Evolutionary conservation across 2,329 filamentous ascomycete species (phyloP), one percentile per base, ranked within the genome.

Genomic region (Penicillium sp.): DNA sequence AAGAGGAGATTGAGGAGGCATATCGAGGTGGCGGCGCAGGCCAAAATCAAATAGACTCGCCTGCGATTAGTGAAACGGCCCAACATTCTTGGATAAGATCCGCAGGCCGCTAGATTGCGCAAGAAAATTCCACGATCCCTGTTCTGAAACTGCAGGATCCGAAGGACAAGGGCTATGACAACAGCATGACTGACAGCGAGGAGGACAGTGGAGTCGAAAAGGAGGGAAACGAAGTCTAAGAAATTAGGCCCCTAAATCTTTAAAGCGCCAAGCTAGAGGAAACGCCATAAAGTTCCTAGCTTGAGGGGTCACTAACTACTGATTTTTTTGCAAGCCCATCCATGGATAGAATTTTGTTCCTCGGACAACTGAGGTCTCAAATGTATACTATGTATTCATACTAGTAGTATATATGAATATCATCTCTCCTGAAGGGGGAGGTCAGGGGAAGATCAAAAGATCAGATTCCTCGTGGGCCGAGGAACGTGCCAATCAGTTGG

Each of bases 1-100:
- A 54, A 53, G 10, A 58, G 24, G 18, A 61, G 36, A 22, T 61
- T 61, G 41, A 58, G 6, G 5, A 58, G 13, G 31, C 59, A 61
- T 24, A 59, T 54, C 1, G 43, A 39, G 2, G 48, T 44, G 18
- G 48, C 48, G 14, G 50, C 53, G 40, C 45, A 50, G 16, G 55
- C 55, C 42, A 61, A 36, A 21, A 47, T n/a, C 45, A 61, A 45
- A 50, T 60, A 60, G 22, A 56, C 34, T 24, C 44, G 18, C 48
- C 46, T 60, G 49, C 59, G 59, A 46, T 27, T 53, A n/a, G 47
- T 43, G 36, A 58, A 53, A 18, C 11, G 29, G 36, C 50, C 10
- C n/a, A 54, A 16, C 52, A 54, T 54, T 50, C 27, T 36, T 27
- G 31, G 18, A 38, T 34, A 22, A 27, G 34, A 31, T 39, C 34